Percentiles rank a stretch among this genome's conserved stretches.
phyloP scores from a whole-genome alignment of 805 yeast species.

The Ogataea philodendri region DNA sequence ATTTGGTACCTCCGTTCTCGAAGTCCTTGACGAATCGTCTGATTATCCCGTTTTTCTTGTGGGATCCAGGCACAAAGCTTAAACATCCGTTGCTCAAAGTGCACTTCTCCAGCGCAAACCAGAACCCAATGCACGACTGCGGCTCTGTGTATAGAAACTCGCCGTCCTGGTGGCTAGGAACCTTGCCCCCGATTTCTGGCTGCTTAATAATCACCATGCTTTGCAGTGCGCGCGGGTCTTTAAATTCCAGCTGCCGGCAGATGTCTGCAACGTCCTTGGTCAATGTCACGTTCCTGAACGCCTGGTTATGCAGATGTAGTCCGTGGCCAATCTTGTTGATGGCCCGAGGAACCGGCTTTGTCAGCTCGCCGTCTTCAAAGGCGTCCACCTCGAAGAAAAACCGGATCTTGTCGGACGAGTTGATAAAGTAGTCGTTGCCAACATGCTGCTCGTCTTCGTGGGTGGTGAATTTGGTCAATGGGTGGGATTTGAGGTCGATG shows the following conservation, averaged over 20 bases:
- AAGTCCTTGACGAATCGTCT: conserved; percentile 62
- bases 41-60: conserved; percentile 51
- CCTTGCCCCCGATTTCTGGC: conserved; percentile 69
- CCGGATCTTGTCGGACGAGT: conserved; percentile 64
- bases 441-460: conserved; percentile 51
- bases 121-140: conserved; percentile 69
- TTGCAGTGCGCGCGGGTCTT: conserved; percentile 71
- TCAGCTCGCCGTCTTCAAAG: conserved; percentile 49
- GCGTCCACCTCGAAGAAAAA: conserved; percentile 75
- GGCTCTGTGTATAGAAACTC: conserved; percentile 72
- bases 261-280: conserved; percentile 48
- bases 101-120: conserved; percentile 81
- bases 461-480: conserved; percentile 69
- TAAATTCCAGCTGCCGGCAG: conserved; percentile 49
- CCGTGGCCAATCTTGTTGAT: conserved; percentile 82
- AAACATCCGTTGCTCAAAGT: conserved; percentile 65
- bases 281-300: conserved; percentile 51
- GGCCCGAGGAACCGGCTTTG: conserved; percentile 51
- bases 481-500: conserved; percentile 57
- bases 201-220: conserved; percentile 80
- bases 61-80: conserved; percentile 69
- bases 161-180: conserved; percentile 77
- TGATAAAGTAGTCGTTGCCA: conserved; percentile 70
- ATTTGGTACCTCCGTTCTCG: conserved; percentile 55
- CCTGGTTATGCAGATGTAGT: conserved; percentile 53